Base-by-base conservation (phyloP, 2,329 filamentous ascomycete genomes). In the Nannizzia gypsea region DNA sequence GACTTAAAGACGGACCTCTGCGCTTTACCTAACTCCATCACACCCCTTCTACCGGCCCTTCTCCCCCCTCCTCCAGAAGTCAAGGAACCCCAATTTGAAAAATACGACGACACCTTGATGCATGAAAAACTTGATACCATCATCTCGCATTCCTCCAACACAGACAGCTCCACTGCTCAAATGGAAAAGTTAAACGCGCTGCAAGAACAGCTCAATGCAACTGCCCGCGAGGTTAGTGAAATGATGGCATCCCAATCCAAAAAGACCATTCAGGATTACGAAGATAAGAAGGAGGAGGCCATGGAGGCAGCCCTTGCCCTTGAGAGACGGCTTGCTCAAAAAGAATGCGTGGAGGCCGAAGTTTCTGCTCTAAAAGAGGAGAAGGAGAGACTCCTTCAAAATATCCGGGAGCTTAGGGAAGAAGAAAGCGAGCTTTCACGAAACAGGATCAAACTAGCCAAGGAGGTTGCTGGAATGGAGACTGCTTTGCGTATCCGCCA, bases 391-490 rank as follows among this genome's bases (percentile, higher is more conserved):
- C 77, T 86, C 6, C 78, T 83, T 57, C 77, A 77, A 20, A 82
- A 81, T 26, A 75, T 90, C 40, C 70, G 73, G 15, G 70, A 66
- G 24, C 67, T 80, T 36, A 73, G 73, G 61, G 64, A 71, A 22
- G 77, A 79, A 63, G 78, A 77, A 63, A 90, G 96, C 62, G 83
- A 84, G 57, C 78, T 97, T 59, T 79, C 81, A 11, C 81, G 85
- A 60, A 88, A 95, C 68, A 96, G 91, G 77, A 84, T 85, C 52
- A 83, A 86, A 60, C 79, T 96, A 28, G 84, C 84, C 8, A 90
- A 89, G 24, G 91, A 99, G 66, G 86, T 99, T 0, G 91, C 90
- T 3, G 89, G 90, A 6, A 81, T 99, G 1, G 90, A 97, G 71
- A 97, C 90, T 6, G 92, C 93, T 0, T 81, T 97, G 31, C 84